Conservation (phyloP, 2,329 filamentous ascomycete genomes). For the Ceratocystis diversiconidia region DNA sequence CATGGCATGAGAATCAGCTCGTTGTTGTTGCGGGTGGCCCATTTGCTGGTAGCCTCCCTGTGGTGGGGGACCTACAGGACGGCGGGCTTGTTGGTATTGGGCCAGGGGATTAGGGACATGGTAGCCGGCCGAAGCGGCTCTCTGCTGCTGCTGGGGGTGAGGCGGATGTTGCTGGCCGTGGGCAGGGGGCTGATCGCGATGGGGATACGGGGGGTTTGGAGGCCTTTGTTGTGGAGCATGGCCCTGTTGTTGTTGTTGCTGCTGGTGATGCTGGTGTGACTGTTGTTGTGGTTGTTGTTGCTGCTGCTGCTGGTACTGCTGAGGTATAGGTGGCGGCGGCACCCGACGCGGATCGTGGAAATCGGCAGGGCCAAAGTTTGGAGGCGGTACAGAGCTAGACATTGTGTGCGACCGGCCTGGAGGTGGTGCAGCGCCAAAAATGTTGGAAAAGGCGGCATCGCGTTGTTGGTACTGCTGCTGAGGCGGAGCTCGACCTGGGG, state of each 20-base stretch:
- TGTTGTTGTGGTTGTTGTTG: constrained; percentile 25
- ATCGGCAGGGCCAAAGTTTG: constrained; percentile 34
- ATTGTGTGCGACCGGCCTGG: constrained; percentile 89
- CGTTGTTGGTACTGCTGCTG: constrained; percentile 51
- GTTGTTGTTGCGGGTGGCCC: constrained; percentile 11
- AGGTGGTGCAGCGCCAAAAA: constrained; percentile 78
- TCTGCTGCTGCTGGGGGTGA: constrained; percentile 29
- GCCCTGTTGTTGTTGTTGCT: not conserved
- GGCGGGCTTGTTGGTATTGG: constrained; percentile 32
- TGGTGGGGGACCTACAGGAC: constrained; percentile 26
- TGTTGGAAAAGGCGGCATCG: constrained; percentile 91
- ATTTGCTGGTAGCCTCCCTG: constrained; percentile 27
- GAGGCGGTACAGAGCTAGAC: constrained; percentile 57
- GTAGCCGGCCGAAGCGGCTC: constrained; percentile 37
- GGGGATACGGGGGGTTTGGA: not conserved
- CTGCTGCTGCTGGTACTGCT: constrained; percentile 27
- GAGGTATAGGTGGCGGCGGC: constrained; percentile 24
- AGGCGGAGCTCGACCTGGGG: constrained; percentile 35
- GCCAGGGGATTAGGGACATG: constrained; percentile 31
- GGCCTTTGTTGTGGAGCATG: constrained; percentile 6
- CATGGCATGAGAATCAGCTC: constrained; percentile 44
- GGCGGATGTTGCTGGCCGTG: constrained; percentile 10
- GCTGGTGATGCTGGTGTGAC: constrained; percentile 10
- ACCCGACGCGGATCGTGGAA: constrained; percentile 29
- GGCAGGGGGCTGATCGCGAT: constrained; percentile 1